Evolutionary conservation across 768 basidiomycete genomes (phyloP), one percentile per base, ranked within the genome.

Genomic region (Pisolithus albus): DNA sequence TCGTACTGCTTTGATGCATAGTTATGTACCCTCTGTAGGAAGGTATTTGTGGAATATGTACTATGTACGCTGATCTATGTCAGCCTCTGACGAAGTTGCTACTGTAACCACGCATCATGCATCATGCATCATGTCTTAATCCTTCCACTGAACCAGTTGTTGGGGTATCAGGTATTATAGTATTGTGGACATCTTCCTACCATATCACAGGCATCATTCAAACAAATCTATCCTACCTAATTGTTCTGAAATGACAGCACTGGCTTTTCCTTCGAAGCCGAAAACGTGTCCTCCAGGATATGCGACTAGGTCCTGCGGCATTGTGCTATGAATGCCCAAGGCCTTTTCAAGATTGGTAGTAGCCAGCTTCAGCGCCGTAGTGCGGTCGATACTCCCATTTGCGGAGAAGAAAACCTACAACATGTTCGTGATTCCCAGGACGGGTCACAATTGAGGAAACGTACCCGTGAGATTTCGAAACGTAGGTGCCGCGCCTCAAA

Each of bases 281-380:
- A 73, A 61, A 23, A 66, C 51, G 16, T 70, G 67, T 4, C 72
- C 70, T 0, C 72, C 69, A 34, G 52, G 59, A 11, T 70, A 72
- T 1, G 72, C 74, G 4, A 76, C 62, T 32, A 72, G 69, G 48
- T 72, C 69, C 26, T 65, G 64, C n/a, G 70, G 63, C 49, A 56
- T 62, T 4, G 55, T 37, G 7, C 46, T 47, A 4, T 50, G 34
- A 3, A 76, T 61, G 1, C 74, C 75, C 2, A 78, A 63, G 15
- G 76, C 59, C 42, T 62, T 69, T 59, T 78, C 74, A 18, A 78
- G 61, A 51, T 74, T 78, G 21, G 62, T 64, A 1, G 70, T 71
- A 26, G 61, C 70, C 6, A 78, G 63, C 13, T 63, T 70, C 23
- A 75, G 56, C 0, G 68, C 69, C 6, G 68, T 62, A 15, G 64